Evolutionary conservation across 352 stramenopile species (phyloP).

Genomic region (Globisporangium barbulae): DNA sequence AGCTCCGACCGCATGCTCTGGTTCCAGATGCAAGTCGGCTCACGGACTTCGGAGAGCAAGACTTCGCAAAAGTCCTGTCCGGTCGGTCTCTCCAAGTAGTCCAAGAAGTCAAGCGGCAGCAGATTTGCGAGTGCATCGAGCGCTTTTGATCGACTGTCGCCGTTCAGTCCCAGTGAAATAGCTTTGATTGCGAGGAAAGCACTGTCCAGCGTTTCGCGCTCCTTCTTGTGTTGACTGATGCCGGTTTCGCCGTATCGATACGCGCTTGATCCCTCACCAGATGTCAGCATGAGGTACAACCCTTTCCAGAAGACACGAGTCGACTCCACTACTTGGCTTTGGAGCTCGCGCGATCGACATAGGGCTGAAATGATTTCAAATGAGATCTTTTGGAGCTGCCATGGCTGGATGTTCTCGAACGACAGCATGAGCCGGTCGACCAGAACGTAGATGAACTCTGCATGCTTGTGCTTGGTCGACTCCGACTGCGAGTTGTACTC

Average conservation of each 20-base stretch:
- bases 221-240: slow-evolving; percentile 46
- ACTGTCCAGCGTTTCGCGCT: slow-evolving; percentile 72
- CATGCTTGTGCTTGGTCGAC: slow-evolving; percentile 27
- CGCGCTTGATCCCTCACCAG: slow-evolving; percentile 49
- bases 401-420: slow-evolving; percentile 73
- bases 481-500: slow-evolving; percentile 43
- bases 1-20: slow-evolving; percentile 54
- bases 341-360: slow-evolving; percentile 44
- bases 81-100: slow-evolving; percentile 64
- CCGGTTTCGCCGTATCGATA: slow-evolving; percentile 28
- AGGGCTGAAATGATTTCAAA: slow-evolving; percentile 76
- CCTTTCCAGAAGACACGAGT: slow-evolving; percentile 79
- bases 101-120: slow-evolving; percentile 69
- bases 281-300: slow-evolving; percentile 71
- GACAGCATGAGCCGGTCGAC: slow-evolving; percentile 66
- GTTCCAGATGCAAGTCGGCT: slow-evolving; percentile 81
- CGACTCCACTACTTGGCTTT: slow-evolving; percentile 59
- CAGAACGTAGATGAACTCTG: slow-evolving; percentile 51
- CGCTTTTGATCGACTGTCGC: slow-evolving; percentile 44
- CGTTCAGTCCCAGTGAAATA: slow-evolving; percentile 53
- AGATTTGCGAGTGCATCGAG: slow-evolving; percentile 66
- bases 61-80: slow-evolving; percentile 74
- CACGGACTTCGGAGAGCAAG: slow-evolving; percentile 65
- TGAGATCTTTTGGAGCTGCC: slow-evolving; percentile 72
- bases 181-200: slow-evolving; percentile 62